A percentile compares a stretch with the other conserved stretches of the same genome.
Conservation (phyloP, 306 rosid species). For the Rosa rugosa region DNA sequence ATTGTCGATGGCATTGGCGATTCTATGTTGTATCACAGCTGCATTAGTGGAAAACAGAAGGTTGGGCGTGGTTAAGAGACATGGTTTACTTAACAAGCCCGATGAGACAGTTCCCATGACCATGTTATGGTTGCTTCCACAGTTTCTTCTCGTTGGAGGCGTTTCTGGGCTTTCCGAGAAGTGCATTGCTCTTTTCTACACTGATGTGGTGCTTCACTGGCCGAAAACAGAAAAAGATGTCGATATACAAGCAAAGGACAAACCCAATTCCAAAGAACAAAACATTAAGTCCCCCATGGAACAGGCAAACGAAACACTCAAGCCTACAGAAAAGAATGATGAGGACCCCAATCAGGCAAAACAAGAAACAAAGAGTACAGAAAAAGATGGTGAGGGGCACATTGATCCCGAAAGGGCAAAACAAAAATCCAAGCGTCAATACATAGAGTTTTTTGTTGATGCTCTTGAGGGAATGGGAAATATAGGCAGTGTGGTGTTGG, state of each 20-base stretch:
- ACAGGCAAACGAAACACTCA: neutral
- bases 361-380: neutral
- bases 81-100: constrained; percentile 22
- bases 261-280: neutral
- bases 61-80: constrained; percentile 23
- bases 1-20: neutral
- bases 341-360: neutral
- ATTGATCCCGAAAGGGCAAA: neutral
- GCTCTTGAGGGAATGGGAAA: constrained; percentile 31
- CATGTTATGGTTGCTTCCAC: constrained; percentile 42
- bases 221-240: neutral
- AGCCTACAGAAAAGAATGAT: neutral
- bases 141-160: constrained; percentile 33
- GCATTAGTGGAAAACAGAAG: constrained; percentile 35
- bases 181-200: constrained; percentile 2
- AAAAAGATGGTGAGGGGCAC: neutral
- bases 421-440: neutral
- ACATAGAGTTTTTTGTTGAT: neutral
- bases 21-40: constrained; percentile 34
- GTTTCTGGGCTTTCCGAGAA: constrained; percentile 11
- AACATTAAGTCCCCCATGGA: neutral
- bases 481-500: constrained; percentile 28
- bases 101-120: constrained; percentile 32
- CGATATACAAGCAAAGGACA: neutral
- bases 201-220: neutral